Percentiles rank a stretch among this genome's conserved stretches.
phyloP scores from a whole-genome alignment of 2,329 filamentous ascomycete genomes.

The Talaromyces rugulosus region DNA sequence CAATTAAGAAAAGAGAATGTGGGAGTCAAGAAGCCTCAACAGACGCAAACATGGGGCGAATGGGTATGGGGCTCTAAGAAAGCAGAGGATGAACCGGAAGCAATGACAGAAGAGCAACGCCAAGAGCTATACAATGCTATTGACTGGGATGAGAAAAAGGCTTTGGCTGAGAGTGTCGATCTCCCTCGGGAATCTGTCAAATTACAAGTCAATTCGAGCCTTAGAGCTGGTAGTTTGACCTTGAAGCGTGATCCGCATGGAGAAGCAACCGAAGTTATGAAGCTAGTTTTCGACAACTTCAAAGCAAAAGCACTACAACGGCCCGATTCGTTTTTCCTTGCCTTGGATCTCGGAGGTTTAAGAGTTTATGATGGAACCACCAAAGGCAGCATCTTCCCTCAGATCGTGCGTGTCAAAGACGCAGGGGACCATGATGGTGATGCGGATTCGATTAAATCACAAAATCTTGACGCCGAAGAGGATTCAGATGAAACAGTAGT shows the following conservation, averaged over 20 bases:
- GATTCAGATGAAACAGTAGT: constrained; percentile 42
- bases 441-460: constrained; percentile 35
- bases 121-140: constrained; percentile 97
- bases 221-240: constrained; percentile 96
- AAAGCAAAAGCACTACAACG: constrained; percentile 84
- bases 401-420: constrained; percentile 95
- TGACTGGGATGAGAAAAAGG: constrained; percentile 96
- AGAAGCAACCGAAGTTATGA: constrained; percentile 75
- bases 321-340: constrained; percentile 83
- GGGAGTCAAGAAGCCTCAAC: constrained; percentile 67
- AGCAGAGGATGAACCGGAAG: constrained; percentile 68
- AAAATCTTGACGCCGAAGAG: constrained; percentile 35
- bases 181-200: constrained; percentile 88
- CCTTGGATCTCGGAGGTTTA: constrained; percentile 86
- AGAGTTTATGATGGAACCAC: constrained; percentile 96
- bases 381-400: constrained; percentile 81
- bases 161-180: constrained; percentile 81
- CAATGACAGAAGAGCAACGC: constrained; percentile 92
- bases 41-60: constrained; percentile 80
- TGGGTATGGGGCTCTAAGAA: constrained; percentile 88
- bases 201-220: constrained; percentile 82
- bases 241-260: constrained; percentile 79
- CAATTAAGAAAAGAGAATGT: constrained; percentile 94
- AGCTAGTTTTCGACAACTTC: constrained; percentile 91
- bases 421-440: constrained; percentile 53